phyloP scores from a whole-genome alignment of 371 early-diverging fungal species.

The Apophysomyces variabilis region DNA sequence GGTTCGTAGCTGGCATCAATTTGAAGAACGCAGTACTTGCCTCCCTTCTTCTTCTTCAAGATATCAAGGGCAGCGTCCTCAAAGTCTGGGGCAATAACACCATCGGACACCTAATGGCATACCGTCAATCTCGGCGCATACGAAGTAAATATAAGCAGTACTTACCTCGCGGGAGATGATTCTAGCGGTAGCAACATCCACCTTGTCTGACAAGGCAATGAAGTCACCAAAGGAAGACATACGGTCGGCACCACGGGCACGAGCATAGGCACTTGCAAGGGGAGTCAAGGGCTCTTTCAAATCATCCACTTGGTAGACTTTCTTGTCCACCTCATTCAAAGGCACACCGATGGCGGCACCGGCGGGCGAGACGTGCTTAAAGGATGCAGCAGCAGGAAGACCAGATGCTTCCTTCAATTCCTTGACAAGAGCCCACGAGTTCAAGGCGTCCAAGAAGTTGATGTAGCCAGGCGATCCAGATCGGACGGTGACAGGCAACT shows the following conservation, averaged over 20 bases:
- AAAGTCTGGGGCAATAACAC: conserved; percentile 95
- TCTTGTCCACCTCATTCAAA: conserved; percentile 79
- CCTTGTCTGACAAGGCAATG: conserved; percentile 89
- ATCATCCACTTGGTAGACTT: conserved; percentile 93
- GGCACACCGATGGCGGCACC: conserved; percentile 95
- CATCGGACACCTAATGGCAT: conserved; percentile 77
- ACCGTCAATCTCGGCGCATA: background rate
- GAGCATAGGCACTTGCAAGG: conserved; percentile 85
- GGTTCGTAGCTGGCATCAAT: conserved; percentile 94
- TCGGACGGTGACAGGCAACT: conserved; percentile 89
- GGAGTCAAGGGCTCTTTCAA: conserved; percentile 74
- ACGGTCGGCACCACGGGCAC: conserved; percentile 94
- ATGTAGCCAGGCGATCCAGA: conserved; percentile 97
- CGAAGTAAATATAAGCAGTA: background rate
- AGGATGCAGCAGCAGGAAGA: conserved; percentile 90
- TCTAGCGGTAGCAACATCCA: conserved; percentile 93
- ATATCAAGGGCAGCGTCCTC: conserved; percentile 88
- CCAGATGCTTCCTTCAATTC: conserved; percentile 67
- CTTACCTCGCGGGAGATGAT: conserved; percentile 89
- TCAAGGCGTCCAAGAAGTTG: conserved; percentile 95
- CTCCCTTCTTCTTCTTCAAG: conserved; percentile 92
- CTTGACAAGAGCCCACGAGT: conserved; percentile 97
- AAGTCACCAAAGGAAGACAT: conserved; percentile 99
- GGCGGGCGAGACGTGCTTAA: conserved; percentile 98
- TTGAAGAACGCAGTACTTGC: conserved; percentile 94